phyloP scores from a whole-genome alignment of 176 grass and related monocot species.

The Puccinellia tenuiflora region DNA sequence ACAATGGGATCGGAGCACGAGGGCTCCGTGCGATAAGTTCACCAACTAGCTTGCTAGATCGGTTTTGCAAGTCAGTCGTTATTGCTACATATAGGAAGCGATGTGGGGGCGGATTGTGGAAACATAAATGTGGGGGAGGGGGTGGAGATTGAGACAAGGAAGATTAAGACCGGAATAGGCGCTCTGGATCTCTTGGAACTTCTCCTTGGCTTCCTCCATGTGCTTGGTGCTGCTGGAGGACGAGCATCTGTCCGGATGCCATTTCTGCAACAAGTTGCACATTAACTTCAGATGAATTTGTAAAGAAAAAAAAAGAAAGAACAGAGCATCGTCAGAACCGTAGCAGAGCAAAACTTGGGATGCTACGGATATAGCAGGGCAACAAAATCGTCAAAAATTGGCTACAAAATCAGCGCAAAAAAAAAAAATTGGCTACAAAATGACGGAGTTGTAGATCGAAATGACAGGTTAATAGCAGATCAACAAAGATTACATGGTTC shows the following conservation, averaged over 20 bases:
- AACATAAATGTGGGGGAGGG: conserved; percentile 10
- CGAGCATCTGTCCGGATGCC: conserved; percentile 89
- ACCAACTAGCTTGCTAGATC: conserved; percentile 20
- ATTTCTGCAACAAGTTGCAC: conserved; percentile 43
- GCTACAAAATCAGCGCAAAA: too few species aligned
- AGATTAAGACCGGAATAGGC: conserved; percentile 66
- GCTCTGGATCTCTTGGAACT: conserved; percentile 95
- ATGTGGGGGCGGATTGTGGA: background rate
- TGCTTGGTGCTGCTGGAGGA: conserved; percentile 54
- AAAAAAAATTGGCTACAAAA: too few species aligned
- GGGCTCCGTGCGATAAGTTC: conserved; percentile 43
- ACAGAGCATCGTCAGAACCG: background rate
- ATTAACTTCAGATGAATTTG: background rate
- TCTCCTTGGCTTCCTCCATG: conserved; percentile 84
- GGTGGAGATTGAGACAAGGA: background rate
- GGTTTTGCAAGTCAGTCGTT: background rate
- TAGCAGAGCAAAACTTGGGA: background rate
- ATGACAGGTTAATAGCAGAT: background rate
- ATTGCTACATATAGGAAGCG: background rate
- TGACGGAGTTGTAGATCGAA: background rate
- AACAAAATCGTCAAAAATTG: background rate
- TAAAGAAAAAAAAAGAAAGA: background rate
- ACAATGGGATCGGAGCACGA: conserved; percentile 38
- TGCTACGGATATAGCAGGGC: background rate
- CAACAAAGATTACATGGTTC: background rate